Evolutionary conservation across 139 green algal species (phyloP).

Genomic region (Chlorella sp.): DNA sequence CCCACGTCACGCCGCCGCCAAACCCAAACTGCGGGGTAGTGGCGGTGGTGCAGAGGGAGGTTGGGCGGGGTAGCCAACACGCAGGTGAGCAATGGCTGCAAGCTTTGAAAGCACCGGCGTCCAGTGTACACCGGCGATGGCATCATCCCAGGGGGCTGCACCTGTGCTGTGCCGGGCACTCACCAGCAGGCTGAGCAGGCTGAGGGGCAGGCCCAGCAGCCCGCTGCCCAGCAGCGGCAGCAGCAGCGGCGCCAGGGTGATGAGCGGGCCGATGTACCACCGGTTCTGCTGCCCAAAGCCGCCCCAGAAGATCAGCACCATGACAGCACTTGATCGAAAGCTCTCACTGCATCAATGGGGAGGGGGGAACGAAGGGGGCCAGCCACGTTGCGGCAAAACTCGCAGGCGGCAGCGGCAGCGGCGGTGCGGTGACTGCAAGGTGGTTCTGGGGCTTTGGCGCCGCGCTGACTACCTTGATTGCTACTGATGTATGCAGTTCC

Average conservation of each 20-base stretch:
- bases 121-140: no score
- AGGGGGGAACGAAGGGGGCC: background rate
- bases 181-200: constrained; percentile 16
- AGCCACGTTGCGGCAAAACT: background rate
- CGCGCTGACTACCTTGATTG: no score
- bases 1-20: background rate
- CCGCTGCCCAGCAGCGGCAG: constrained; percentile 10
- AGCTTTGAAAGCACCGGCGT: no score
- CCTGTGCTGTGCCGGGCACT: no score
- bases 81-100: no score
- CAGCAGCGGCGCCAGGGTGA: constrained; percentile 27
- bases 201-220: background rate
- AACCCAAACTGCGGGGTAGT: constrained; percentile 8
- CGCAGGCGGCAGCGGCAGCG: background rate
- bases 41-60: no score
- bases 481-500: no score
- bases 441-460: no score
- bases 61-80: no score
- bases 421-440: background rate
- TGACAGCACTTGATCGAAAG: background rate
- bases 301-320: constrained; percentile 25
- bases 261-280: constrained; percentile 25
- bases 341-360: no score
- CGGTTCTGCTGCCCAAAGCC: background rate
- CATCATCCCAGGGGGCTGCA: no score